Conservation (phyloP, 2,329 filamentous ascomycete species). For the Phoma sp. region DNA sequence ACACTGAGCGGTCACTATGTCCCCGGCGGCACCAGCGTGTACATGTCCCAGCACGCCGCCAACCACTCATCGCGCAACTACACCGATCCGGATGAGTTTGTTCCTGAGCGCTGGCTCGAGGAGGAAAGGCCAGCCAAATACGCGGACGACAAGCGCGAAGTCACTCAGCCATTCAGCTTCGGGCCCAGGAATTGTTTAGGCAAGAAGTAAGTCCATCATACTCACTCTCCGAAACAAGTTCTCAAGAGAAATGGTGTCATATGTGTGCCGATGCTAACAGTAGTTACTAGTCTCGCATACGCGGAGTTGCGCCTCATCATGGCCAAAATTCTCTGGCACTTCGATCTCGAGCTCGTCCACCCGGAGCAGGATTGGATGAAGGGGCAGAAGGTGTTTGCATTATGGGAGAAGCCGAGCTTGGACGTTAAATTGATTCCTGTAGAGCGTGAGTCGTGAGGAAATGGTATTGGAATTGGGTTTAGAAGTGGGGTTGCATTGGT, state of each 20-base stretch:
- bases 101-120: conserved; percentile 48
- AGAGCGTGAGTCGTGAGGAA: not conserved
- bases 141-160: conserved; percentile 39
- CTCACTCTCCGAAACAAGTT: no score
- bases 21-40: conserved; percentile 33
- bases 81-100: conserved; percentile 30
- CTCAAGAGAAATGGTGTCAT: no score
- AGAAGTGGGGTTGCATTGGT: no score
- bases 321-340: conserved; percentile 32
- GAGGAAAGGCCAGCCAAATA: conserved; percentile 32
- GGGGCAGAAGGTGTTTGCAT: conserved; percentile 35
- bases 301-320: conserved; percentile 39
- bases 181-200: conserved; percentile 39
- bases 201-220: conserved; percentile 42
- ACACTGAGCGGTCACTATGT: conserved; percentile 35
- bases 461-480: no score
- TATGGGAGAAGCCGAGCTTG: conserved; percentile 41
- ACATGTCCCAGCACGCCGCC: conserved; percentile 40
- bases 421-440: not conserved
- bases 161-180: conserved; percentile 36
- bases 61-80: conserved; percentile 40
- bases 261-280: no score
- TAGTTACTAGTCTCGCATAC: conserved; percentile 27
- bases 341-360: conserved; percentile 32
- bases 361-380: conserved; percentile 48